phyloP scores from a whole-genome alignment of 352 stramenopile species.

The Globisporangium carolinianum region DNA sequence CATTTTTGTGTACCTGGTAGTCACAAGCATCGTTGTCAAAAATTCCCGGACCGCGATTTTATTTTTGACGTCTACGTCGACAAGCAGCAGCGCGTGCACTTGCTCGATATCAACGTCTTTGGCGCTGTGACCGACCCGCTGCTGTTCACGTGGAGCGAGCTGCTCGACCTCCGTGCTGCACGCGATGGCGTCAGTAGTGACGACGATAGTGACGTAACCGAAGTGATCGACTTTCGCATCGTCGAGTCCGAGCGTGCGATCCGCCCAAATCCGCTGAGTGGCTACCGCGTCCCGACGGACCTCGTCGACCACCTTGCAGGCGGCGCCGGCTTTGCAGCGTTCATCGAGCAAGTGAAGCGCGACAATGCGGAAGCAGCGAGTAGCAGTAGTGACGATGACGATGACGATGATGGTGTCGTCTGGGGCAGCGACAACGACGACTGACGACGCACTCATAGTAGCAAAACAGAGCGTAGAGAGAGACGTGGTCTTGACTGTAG shows the following conservation, averaged over 20 bases:
- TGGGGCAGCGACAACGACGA: conserved; percentile 19
- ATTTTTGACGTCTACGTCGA: conserved; percentile 94
- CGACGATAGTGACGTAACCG: conserved; percentile 27
- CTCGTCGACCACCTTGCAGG: conserved; percentile 73
- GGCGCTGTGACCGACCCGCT: conserved; percentile 87
- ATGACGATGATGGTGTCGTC: conserved; percentile 9
- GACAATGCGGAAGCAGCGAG: conserved; percentile 37
- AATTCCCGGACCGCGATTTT: conserved; percentile 76
- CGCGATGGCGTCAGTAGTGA: conserved; percentile 6
- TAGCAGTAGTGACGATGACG: conserved; percentile 19
- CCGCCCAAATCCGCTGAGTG: conserved; percentile 55
- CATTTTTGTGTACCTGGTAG: conserved; percentile 24
- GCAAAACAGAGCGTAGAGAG: background rate
- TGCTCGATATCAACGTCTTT: conserved; percentile 96
- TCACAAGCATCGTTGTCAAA: conserved; percentile 10
- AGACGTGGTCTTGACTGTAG: too few relatives aligned
- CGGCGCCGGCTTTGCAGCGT: conserved; percentile 68
- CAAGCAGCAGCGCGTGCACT: conserved; percentile 86
- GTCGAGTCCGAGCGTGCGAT: conserved; percentile 63
- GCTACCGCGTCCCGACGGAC: conserved; percentile 81
- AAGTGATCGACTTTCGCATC: conserved; percentile 72
- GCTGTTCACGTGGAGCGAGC: conserved; percentile 91
- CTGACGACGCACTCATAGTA: background rate
- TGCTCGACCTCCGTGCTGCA: conserved; percentile 28
- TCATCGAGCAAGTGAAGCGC: conserved; percentile 76